Conservation (phyloP, 1,284 basidiomycete genomes). For the Pyrrhoderma lamaoense region DNA sequence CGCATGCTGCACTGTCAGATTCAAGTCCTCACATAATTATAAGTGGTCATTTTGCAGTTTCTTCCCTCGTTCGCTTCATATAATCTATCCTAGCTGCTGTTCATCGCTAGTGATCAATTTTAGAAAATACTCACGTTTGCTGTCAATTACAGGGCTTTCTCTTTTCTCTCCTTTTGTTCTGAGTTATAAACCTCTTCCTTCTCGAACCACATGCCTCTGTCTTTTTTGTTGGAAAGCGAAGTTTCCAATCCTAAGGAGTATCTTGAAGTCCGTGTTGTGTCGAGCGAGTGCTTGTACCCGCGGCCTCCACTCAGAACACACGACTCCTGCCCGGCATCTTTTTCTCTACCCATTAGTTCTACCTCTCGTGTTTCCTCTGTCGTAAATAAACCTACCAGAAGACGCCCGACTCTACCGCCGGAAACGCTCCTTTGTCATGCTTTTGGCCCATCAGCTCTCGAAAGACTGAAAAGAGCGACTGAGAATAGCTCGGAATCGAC, state of each 20-base stretch:
- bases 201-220: too few species aligned
- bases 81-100: too few species aligned
- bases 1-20: too few species aligned
- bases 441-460: conserved; percentile 7
- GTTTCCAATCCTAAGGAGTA: background rate
- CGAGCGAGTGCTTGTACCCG: background rate
- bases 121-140: too few species aligned
- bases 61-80: too few species aligned
- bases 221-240: background rate
- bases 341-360: background rate
- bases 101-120: too few species aligned
- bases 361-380: too few species aligned
- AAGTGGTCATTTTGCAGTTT: too few species aligned
- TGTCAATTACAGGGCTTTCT: too few species aligned
- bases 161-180: too few species aligned
- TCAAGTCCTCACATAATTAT: too few species aligned
- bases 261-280: conserved; percentile 1
- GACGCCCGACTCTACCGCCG: conserved; percentile 3
- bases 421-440: conserved; percentile 13
- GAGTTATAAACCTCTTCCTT: too few species aligned
- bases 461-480: background rate
- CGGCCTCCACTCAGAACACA: conserved; percentile 3
- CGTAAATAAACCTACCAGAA: background rate
- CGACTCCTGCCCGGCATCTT: conserved; percentile 1
- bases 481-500: background rate